Evolutionary conservation across 495 filamentous ascomycete species (phyloP), one percentile per base, ranked within the genome.

Genomic region (Niebla homalea): DNA sequence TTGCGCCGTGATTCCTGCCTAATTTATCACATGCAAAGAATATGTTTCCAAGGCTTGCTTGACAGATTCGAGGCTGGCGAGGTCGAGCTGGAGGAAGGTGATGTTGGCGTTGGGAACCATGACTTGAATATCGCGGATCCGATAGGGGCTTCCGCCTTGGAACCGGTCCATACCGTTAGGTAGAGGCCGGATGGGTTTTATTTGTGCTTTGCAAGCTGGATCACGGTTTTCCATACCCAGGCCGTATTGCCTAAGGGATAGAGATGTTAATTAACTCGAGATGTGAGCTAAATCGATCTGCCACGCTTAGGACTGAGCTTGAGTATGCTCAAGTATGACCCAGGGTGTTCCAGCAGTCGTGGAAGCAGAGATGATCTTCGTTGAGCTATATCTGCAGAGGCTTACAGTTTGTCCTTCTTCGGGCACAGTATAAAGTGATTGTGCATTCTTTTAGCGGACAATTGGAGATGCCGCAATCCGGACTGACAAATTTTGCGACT

Each of bases 211-310:
- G 78, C 77, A 7, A 85, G 72, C 21, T 78, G 73, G 49, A 74
- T 63, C 45, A 84, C n/a, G 64, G 18, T 79, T 76, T 54, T 80
- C 76, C 61, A 75, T 75, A 51, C 83, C 83, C 4, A 87, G 68
- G 3, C 85, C 40, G 70, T 64, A 58, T 79, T 86, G 35, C 80
- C 81, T 80, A 7, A 6, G 5, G 5, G 12, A 41, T 11, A 41
- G 8, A 41, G 1, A 11, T 16, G 6, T 19, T 6, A 0, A 2
- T 22, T 11, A 8, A 41, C 12, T 14, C 5, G 14, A 41, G 21
- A 41, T n/a, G 16, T 18, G 8, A 22, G 8, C 39, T 41, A 12
- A 2, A 11, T 7, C 5, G 39, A 41, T 15, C 15, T 10, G 18
- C 21, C 8, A 22, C 2, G 2, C 16, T 8, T 41, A 41, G 5